phyloP scores from a whole-genome alignment of 2,329 filamentous ascomycete genomes.

The Botrytis pseudocinerea region DNA sequence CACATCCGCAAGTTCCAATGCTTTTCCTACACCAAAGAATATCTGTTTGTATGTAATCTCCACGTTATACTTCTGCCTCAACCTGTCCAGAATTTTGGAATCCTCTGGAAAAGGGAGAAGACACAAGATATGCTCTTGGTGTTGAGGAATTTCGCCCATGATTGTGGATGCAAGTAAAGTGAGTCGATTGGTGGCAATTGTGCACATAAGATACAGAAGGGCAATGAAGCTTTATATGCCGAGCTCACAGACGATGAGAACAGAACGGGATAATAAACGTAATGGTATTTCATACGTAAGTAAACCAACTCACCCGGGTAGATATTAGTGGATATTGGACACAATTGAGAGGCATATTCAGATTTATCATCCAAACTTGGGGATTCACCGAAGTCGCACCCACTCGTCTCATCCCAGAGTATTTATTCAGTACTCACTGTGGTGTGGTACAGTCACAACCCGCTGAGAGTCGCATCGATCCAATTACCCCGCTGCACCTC shows the following conservation, averaged over 20 bases:
- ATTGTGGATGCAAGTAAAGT: constrained; percentile 21
- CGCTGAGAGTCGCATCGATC: background rate
- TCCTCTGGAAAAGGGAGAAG: constrained; percentile 47
- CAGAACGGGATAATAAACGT: background rate
- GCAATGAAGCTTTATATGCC: constrained; percentile 5
- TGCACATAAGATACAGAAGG: background rate
- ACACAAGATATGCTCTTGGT: constrained; percentile 46
- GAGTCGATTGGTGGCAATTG: background rate
- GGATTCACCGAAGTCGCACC: constrained; percentile 1
- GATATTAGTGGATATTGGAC: background rate
- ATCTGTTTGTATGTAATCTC: constrained; percentile 46
- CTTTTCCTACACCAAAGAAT: constrained; percentile 30
- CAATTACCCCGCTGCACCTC: constrained; percentile 3
- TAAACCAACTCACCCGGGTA: background rate
- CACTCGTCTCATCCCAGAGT: background rate
- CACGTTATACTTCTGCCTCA: constrained; percentile 47
- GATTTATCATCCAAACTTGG: constrained; percentile 11
- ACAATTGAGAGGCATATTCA: background rate
- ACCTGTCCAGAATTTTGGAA: constrained; percentile 42
- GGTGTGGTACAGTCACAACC: background rate
- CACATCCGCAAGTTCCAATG: constrained; percentile 23
- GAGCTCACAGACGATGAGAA: background rate
- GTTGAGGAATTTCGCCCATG: constrained; percentile 49
- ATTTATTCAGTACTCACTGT: background rate
- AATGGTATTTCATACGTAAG: background rate